A percentile compares a stretch with the other conserved stretches of the same genome.
These are phyloP conservation scores for Plectosphaerella plurivora DNA, from an alignment of 2,329 filamentous ascomycete genomes.

Conservation along the genomic window DNA sequence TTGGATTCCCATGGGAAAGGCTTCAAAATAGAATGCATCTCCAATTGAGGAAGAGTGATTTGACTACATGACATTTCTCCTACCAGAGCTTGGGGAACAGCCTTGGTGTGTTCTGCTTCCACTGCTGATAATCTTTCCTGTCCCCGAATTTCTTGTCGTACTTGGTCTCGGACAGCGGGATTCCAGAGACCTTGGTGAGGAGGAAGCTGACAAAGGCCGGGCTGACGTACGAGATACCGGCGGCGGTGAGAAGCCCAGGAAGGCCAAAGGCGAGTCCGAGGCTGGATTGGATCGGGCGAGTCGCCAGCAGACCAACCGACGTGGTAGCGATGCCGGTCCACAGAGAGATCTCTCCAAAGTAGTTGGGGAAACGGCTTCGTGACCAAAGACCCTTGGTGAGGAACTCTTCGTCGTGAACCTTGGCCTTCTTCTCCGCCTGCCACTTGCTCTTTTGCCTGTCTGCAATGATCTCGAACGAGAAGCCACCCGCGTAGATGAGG, in stretches of 20 bases:
- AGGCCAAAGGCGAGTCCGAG: constrained; percentile 49
- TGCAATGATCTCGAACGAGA: constrained; percentile 56
- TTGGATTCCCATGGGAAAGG: background rate
- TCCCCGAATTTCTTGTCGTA: constrained; percentile 63
- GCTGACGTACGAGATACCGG: constrained; percentile 49
- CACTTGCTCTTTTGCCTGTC: constrained; percentile 62
- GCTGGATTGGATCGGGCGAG: constrained; percentile 48
- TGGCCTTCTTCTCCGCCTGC: constrained; percentile 55
- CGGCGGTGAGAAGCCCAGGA: constrained; percentile 20
- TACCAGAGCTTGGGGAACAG: constrained; percentile 57
- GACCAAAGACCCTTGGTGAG: constrained; percentile 59
- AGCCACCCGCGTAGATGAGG: constrained; percentile 52
- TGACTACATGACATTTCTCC: background rate
- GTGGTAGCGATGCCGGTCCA: constrained; percentile 64
- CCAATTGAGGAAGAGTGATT: too few relatives aligned
- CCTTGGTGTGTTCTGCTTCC: constrained; percentile 63
- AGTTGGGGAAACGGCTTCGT: constrained; percentile 61
- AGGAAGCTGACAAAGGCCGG: constrained; percentile 62
- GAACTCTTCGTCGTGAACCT: constrained; percentile 65
- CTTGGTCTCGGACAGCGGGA: constrained; percentile 64
- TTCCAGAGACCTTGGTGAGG: constrained; percentile 57
- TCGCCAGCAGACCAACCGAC: constrained; percentile 51
- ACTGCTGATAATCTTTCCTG: constrained; percentile 61
- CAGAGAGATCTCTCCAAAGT: constrained; percentile 66
- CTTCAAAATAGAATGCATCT: background rate